A percentile compares a stretch with the other conserved stretches of the same genome.
Evolutionary conservation across 345 rosid species (phyloP).

Genomic region (Populus alba): DNA sequence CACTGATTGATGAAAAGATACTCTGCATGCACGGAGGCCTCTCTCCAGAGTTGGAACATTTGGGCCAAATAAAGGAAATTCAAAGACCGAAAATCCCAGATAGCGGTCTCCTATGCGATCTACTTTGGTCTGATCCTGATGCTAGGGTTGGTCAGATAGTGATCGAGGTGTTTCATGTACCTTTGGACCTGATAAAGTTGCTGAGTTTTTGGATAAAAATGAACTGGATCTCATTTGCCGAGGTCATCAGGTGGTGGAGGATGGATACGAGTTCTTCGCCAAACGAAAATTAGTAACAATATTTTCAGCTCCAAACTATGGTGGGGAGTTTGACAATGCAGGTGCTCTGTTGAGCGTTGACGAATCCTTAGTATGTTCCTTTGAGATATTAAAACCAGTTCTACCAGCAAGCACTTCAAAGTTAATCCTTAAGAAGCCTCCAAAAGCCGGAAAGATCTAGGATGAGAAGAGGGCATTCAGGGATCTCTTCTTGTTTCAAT

Average conservation of each 20-base stretch:
- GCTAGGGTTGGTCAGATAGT: conserved; percentile 64
- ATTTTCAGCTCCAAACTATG: conserved; percentile 48
- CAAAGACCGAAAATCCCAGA: conserved; percentile 91
- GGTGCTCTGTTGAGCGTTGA: conserved; percentile 86
- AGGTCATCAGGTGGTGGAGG: conserved; percentile 99
- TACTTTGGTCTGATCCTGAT: conserved; percentile 98
- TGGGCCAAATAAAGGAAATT: conserved; percentile 77
- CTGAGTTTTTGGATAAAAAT: conserved; percentile 84
- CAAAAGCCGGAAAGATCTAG: conserved; percentile 39
- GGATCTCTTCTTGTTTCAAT: background rate
- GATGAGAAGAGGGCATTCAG: conserved; percentile 2
- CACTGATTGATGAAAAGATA: conserved; percentile 83
- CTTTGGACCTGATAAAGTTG: conserved; percentile 79
- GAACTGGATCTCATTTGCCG: conserved; percentile 95
- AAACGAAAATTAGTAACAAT: conserved; percentile 72
- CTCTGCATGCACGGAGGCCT: conserved; percentile 98
- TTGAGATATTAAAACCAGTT: conserved; percentile 86
- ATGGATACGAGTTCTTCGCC: conserved; percentile 93
- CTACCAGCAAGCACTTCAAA: conserved; percentile 37
- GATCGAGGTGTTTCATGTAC: conserved; percentile 92
- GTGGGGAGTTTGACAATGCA: conserved; percentile 98
- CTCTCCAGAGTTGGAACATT: conserved; percentile 67
- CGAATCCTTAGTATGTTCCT: conserved; percentile 72
- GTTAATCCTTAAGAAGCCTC: conserved; percentile 56
- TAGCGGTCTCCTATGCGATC: conserved; percentile 89